Percentiles rank a stretch among this genome's conserved stretches.
Conservation (phyloP, 78 protist species). For the Chrysochromulina tobinii region DNA sequence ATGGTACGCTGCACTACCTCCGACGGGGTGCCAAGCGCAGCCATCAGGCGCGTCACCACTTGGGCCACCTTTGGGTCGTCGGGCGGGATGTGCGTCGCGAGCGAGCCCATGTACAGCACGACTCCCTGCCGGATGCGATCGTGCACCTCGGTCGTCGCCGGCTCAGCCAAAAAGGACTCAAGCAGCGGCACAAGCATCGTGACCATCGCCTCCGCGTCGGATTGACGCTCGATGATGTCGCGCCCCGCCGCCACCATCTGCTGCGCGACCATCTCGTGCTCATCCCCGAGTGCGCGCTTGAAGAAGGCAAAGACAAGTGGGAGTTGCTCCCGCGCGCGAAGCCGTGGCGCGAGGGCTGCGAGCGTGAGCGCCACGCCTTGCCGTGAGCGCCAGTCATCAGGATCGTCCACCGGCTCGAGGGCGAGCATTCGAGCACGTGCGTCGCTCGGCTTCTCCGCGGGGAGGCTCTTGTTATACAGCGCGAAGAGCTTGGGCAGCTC, state of each 20-base stretch:
- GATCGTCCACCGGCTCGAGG: constrained; percentile 5
- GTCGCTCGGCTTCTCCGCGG: neutral
- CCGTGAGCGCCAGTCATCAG: neutral
- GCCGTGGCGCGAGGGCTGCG: neutral
- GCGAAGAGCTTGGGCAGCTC: neutral
- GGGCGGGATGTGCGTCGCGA: neutral
- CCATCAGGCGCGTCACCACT: constrained; percentile 29
- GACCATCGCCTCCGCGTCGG: neutral
- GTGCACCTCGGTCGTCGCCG: neutral
- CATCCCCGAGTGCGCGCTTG: constrained; percentile 13
- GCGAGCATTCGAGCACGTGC: neutral
- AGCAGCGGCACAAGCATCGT: neutral
- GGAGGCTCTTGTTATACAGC: neutral
- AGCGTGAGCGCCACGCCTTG: constrained; percentile 34
- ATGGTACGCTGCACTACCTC: constrained; percentile 70
- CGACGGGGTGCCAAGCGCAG: constrained; percentile 63
- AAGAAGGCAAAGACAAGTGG: constrained; percentile 31
- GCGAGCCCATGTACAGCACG: constrained; percentile 13
- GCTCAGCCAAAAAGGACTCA: neutral
- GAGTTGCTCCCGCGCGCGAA: neutral
- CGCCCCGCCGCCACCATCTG: neutral
- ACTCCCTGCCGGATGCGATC: constrained; percentile 9
- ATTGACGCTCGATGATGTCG: neutral
- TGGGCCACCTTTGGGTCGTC: constrained; percentile 5
- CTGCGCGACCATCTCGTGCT: constrained; percentile 1